Evolutionary conservation across 345 rosid genomes (phyloP).

Genomic region (Trapa bicornis): DNA sequence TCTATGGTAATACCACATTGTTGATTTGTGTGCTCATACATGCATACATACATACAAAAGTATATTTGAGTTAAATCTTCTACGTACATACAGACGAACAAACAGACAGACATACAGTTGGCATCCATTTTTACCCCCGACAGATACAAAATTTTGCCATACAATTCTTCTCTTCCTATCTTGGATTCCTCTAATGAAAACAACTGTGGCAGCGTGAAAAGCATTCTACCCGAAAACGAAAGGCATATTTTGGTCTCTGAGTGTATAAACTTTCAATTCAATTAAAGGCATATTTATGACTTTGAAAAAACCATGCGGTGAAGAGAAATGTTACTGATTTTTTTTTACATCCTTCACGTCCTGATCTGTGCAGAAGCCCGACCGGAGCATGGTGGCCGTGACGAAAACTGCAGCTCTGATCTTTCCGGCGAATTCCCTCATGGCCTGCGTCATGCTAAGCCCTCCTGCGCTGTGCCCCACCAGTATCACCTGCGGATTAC

Average conservation of each 20-base stretch:
- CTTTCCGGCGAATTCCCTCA: slow-evolving; percentile 42
- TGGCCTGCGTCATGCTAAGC: slow-evolving; percentile 55
- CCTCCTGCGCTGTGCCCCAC: slow-evolving; percentile 97
- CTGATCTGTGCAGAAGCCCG: slow-evolving; percentile 40
- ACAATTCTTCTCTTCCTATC: background rate
- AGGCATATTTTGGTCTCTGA: too few relatives aligned
- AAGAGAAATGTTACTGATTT: too few relatives aligned
- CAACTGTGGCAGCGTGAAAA: background rate
- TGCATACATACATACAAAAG: background rate
- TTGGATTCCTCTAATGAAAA: background rate
- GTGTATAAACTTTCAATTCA: too few relatives aligned
- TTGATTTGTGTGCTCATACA: background rate
- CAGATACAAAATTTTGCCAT: background rate
- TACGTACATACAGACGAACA: too few relatives aligned
- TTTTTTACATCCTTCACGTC: slow-evolving; percentile 49
- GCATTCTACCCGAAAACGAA: too few relatives aligned
- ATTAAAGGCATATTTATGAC: too few relatives aligned
- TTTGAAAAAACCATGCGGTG: too few relatives aligned
- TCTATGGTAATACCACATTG: too few relatives aligned
- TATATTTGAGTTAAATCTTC: background rate
- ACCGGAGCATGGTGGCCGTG: slow-evolving; percentile 73
- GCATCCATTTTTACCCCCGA: background rate
- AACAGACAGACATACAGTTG: background rate
- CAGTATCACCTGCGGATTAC: slow-evolving; percentile 46
- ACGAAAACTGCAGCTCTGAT: slow-evolving; percentile 52